phyloP scores from a whole-genome alignment of 2,329 filamentous ascomycete species.

The Allantophomopsis cytisporea region DNA sequence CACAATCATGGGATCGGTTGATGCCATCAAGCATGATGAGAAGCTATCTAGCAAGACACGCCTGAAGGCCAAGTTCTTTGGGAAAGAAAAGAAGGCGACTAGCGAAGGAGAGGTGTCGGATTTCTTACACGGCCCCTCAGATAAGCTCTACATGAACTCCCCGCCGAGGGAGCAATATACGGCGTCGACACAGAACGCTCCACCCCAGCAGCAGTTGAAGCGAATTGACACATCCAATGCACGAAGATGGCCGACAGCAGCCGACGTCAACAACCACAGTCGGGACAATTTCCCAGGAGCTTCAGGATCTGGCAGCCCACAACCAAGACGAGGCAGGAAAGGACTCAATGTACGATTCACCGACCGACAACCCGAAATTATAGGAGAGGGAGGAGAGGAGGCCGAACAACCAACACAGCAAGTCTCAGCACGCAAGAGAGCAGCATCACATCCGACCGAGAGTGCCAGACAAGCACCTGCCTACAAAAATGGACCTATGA shows the following conservation, averaged over 20 bases:
- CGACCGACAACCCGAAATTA: conserved; percentile 61
- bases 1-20: too few relatives aligned
- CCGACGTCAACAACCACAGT: conserved; percentile 20
- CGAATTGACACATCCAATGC: conserved; percentile 32
- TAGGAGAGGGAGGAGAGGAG: conserved; percentile 87
- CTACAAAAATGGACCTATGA: neutral
- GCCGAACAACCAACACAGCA: conserved; percentile 59
- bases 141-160: conserved; percentile 39
- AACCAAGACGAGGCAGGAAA: conserved; percentile 36
- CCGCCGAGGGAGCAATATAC: conserved; percentile 23
- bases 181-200: conserved; percentile 14
- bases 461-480: neutral
- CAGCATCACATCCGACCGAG: conserved; percentile 12
- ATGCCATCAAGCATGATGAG: neutral
- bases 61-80: conserved; percentile 41
- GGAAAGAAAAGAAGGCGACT: conserved; percentile 22
- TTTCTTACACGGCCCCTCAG: conserved; percentile 42
- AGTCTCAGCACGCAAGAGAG: conserved; percentile 44
- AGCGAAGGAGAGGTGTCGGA: conserved; percentile 37
- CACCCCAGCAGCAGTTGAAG: conserved; percentile 8
- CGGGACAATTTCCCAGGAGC: conserved; percentile 5
- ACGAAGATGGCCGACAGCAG: conserved; percentile 33
- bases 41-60: conserved; percentile 21
- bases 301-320: conserved; percentile 13
- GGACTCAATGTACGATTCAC: conserved; percentile 64